Evolutionary conservation across 2,329 filamentous ascomycete genomes (phyloP), one percentile per base, ranked within the genome.

Genomic region (Aspergillus calidoustus): DNA sequence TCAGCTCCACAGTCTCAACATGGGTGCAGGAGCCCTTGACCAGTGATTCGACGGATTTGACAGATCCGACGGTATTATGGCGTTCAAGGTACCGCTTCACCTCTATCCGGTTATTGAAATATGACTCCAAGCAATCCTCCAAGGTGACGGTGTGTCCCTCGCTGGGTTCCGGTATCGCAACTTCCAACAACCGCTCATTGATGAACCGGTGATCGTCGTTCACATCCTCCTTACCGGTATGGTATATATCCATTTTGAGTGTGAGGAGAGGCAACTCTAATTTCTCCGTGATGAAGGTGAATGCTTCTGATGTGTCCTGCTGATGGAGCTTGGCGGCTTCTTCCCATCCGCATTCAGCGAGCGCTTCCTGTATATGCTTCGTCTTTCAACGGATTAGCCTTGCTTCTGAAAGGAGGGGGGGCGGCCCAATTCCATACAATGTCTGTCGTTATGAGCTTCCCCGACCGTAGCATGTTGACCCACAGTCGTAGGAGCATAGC

Each of bases 251-350:
- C 81, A 97, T 94, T 74, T 97, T 96, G 43, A 98, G 79, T 0
- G 93, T 93, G 28, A 98, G 84, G 2, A 98, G 83, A 7, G 95
- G 95, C 17, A 98, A 79, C 69, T 96, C 89, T 22, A 99, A 84
- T 23, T 90, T 92, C 67, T 93, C 93, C 0, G 94, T 97, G 66
- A 99, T 93, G 74, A 97, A 97, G 0, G 89, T 91, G 74, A 98
- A 98, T 1, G 93, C 93, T 77, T 99, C 95, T 0, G 95, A 97
- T 0, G 92, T 92, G 76, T 99, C 95, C 77, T 99, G 95, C 73
- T 98, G 95, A 68, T 89, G 86, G n/a, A 91, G 74, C 60, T 86
- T 79, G 23, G 86, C 85, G 51, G 93, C 93, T 61, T 96, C 93
- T 68, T 85, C 80, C 95, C 95, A 98, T 4, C 94, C 95, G 74